Conservation (phyloP, 176 grass and related monocot species). For the Pontederia crassipes region DNA sequence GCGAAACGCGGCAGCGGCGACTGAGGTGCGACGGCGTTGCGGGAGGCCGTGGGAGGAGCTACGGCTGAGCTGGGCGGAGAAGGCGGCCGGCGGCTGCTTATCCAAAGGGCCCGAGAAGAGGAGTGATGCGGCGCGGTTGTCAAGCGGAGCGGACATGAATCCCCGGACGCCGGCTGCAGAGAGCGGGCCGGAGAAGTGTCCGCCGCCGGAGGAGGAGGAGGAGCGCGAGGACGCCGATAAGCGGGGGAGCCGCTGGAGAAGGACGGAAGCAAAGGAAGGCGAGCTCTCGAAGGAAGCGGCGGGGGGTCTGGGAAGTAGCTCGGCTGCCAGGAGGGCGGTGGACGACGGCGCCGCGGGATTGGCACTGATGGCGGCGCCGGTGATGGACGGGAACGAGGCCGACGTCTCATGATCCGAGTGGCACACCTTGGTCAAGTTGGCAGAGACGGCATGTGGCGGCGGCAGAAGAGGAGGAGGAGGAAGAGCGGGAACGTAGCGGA, state of each 20-base stretch:
- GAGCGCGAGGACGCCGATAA: background rate
- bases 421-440: background rate
- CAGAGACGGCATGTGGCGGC: background rate
- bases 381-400: conserved; percentile 43
- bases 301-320: conserved; percentile 5
- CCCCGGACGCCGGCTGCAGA: conserved; percentile 11
- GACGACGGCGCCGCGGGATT: conserved; percentile 42
- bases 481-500: conserved; percentile 33
- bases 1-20: conserved; percentile 8
- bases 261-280: conserved; percentile 49
- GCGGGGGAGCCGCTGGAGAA: conserved; percentile 44
- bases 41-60: conserved; percentile 60
- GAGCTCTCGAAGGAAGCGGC: conserved; percentile 67
- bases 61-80: conserved; percentile 25
- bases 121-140: conserved; percentile 22
- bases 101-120: conserved; percentile 57
- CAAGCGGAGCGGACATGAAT: conserved; percentile 66
- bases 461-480: conserved; percentile 1
- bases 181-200: background rate
- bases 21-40: conserved; percentile 23
- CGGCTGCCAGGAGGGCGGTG: conserved; percentile 21
- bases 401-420: background rate
- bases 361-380: conserved; percentile 69
- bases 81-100: conserved; percentile 10
- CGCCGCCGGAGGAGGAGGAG: conserved; percentile 12